Conservation (phyloP, 176 grass and related monocot genomes). For the Thalia dealbata region DNA sequence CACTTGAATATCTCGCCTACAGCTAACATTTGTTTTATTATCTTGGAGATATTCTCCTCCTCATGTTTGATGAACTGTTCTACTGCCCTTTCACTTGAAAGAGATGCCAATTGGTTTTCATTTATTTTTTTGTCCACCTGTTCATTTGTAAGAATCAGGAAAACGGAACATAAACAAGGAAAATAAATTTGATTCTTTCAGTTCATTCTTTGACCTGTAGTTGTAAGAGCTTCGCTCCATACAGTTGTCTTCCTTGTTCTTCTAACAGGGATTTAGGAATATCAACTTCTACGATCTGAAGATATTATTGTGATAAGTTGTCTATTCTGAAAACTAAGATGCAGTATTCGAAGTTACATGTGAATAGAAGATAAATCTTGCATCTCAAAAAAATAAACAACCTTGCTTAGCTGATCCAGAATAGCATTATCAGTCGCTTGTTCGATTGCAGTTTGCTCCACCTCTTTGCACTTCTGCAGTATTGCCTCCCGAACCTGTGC, state of each 20-base stretch:
- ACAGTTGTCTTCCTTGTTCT: constrained; percentile 92
- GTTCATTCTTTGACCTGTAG: constrained; percentile 52
- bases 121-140: constrained; percentile 81
- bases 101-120: constrained; percentile 59
- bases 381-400: constrained; percentile 22
- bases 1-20: constrained; percentile 84
- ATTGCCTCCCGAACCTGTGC: constrained; percentile 65
- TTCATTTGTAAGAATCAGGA: background rate
- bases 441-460: constrained; percentile 93
- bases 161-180: background rate
- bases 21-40: constrained; percentile 94
- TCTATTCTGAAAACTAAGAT: background rate
- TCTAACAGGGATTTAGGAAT: constrained; percentile 83
- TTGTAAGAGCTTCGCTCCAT: constrained; percentile 83
- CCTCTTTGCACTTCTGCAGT: constrained; percentile 75
- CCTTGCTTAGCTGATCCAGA: constrained; percentile 76
- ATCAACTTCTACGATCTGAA: constrained; percentile 87
- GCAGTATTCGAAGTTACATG: background rate
- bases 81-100: constrained; percentile 64
- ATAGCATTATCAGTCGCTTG: constrained; percentile 98
- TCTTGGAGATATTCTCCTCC: constrained; percentile 61
- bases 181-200: constrained; percentile 8
- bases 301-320: constrained; percentile 10
- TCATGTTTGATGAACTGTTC: constrained; percentile 66
- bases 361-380: constrained; percentile 15